Evolutionary conservation across 371 early-diverging fungal species (phyloP).

Genomic region (Polyrhizophydium stewartii): DNA sequence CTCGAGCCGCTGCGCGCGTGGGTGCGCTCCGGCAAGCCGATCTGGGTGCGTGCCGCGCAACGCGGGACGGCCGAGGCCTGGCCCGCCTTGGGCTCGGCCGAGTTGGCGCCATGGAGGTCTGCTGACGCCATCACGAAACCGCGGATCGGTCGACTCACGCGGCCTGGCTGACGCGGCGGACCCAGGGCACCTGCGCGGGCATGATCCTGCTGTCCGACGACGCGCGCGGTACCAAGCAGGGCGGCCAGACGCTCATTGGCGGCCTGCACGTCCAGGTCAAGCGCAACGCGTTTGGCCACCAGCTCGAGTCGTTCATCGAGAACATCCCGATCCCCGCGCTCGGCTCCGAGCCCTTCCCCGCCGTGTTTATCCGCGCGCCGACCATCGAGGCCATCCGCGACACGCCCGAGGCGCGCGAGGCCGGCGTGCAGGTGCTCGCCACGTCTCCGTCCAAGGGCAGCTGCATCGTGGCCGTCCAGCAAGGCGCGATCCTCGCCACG

Average conservation of each 20-base stretch:
- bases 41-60: slow-evolving; percentile 70
- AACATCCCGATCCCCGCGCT: slow-evolving; percentile 61
- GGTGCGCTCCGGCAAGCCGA: slow-evolving; percentile 59
- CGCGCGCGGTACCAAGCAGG: slow-evolving; percentile 70
- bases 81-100: too few relatives aligned
- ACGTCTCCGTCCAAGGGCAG: slow-evolving; percentile 30
- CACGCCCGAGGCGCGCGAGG: slow-evolving; percentile 65
- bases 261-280: slow-evolving; percentile 78
- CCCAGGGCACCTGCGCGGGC: slow-evolving; percentile 93
- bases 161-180: neutral
- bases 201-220: slow-evolving; percentile 84
- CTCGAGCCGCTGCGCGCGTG: slow-evolving; percentile 71
- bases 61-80: too few relatives aligned
- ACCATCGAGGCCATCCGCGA: slow-evolving; percentile 68
- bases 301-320: slow-evolving; percentile 81
- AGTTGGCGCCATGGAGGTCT: too few relatives aligned
- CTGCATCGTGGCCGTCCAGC: slow-evolving; percentile 81
- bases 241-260: slow-evolving; percentile 80
- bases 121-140: too few relatives aligned
- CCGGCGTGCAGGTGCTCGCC: slow-evolving; percentile 16
- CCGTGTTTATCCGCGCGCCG: slow-evolving; percentile 94
- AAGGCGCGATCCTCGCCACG: slow-evolving; percentile 82
- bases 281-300: slow-evolving; percentile 92
- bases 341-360: slow-evolving; percentile 53
- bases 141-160: too few relatives aligned